Percentiles rank a stretch among this genome's conserved stretches.
phyloP scores from a whole-genome alignment of 306 rosid species.

The Vigna trinervia region DNA sequence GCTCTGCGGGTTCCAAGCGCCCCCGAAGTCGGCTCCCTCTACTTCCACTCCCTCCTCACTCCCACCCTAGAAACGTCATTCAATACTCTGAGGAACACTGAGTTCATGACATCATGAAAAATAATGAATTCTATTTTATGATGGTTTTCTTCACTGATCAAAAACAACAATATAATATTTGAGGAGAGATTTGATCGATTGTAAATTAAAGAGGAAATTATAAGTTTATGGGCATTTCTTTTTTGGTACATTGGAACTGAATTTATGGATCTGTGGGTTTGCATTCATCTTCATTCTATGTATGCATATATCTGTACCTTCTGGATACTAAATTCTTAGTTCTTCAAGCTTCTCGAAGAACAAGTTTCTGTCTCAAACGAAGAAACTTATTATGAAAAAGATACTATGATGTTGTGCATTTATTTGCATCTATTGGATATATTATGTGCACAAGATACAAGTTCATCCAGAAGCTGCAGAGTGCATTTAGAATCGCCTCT shows the following conservation, averaged over 20 bases:
- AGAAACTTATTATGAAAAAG: too few species aligned
- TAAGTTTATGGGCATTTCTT: background rate
- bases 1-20: slow-evolving; percentile 81
- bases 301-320: background rate
- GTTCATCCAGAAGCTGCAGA: too few species aligned
- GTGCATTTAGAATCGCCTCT: background rate
- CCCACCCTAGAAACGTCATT: slow-evolving; percentile 55
- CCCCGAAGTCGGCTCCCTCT: slow-evolving; percentile 80
- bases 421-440: too few species aligned
- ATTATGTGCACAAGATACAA: background rate
- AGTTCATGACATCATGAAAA: background rate
- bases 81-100: background rate
- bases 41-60: slow-evolving; percentile 65
- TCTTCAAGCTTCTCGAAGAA: background rate
- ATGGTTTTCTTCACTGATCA: background rate
- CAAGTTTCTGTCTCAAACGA: background rate
- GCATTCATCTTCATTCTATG: background rate
- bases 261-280: background rate
- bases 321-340: background rate
- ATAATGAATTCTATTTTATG: background rate
- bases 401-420: too few species aligned
- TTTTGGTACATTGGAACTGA: background rate
- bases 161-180: background rate
- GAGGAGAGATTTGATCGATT: background rate
- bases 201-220: background rate